Evolutionary conservation across 495 filamentous ascomycete species (phyloP), one percentile per base, ranked within the genome.

Genomic region (Aspergillus bertholletiae): DNA sequence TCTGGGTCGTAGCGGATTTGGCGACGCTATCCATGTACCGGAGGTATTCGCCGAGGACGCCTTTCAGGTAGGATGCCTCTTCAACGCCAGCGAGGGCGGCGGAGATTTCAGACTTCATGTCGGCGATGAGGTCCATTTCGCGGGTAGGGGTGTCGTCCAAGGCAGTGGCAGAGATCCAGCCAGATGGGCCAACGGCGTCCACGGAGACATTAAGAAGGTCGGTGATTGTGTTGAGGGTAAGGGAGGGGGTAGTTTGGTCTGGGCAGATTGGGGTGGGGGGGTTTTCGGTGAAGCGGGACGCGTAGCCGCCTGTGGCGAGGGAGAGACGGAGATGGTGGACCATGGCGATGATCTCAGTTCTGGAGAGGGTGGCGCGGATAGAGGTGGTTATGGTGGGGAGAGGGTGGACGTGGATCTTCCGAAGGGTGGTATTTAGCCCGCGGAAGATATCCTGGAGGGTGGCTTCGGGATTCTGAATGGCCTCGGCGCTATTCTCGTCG

Each of bases 141-240:
- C 84, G 81, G 3, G 77, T 72, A 20, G 83, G 69, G 23, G 79
- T 73, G 20, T 77, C 75, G 6, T 74, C 70, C n/a, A 78, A 58
- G 5, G 77, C 68, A 26, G 80, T 77, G 32, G 83, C 84, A 7
- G 84, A 74, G 48, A 96, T 82, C 88, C 89, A 97, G 26, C 90
- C 89, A 12, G 81, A 85, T 17, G 88, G 78, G 9, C 91, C 90
- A n/a, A 96, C 80, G 9, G 89, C 85, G 71, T 97, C 92, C 9
- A 96, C 77, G 37, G 88, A 85, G 57, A 85, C 84, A 62, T 81
- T 87, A 30, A 96, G 78, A 7, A 95, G 71, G 49, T 85, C 80
- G 27, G 81, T 80, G 64, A 80, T 82, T 11, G 73, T 80, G 34
- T 81, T 75, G 20, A 58, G 82, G 68, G 47, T 79, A 64, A 64